phyloP scores from a whole-genome alignment of 352 stramenopile genomes.

The Halophytophthora polymorphica region DNA sequence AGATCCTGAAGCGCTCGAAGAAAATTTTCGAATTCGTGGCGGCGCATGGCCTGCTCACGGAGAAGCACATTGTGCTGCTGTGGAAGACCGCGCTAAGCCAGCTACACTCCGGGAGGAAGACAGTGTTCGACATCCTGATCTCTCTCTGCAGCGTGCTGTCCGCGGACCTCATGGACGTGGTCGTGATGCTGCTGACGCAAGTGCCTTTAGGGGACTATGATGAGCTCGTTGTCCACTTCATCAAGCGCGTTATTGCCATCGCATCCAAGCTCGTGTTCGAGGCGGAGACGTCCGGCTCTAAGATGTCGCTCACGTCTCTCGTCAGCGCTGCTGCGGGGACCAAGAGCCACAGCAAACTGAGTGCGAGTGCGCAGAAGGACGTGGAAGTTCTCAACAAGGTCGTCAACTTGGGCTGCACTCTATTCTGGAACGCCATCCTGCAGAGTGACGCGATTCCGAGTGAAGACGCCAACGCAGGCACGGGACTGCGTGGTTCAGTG shows the following conservation, averaged over 20 bases:
- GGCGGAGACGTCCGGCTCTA: conserved; percentile 56
- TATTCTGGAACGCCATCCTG: conserved; percentile 77
- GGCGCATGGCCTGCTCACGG: conserved; percentile 48
- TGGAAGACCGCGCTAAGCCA: conserved; percentile 75
- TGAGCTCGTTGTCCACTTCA: conserved; percentile 71
- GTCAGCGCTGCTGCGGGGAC: conserved; percentile 53
- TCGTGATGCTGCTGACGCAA: conserved; percentile 75
- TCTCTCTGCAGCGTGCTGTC: conserved; percentile 60
- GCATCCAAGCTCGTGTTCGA: conserved; percentile 70
- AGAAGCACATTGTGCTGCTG: conserved; percentile 67
- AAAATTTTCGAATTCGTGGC: conserved; percentile 70
- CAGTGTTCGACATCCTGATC: conserved; percentile 72
- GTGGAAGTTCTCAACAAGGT: conserved; percentile 73
- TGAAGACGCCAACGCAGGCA: conserved; percentile 2
- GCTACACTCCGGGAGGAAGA: conserved; percentile 63
- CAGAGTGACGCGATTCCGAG: conserved; percentile 24
- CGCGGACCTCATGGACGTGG: conserved; percentile 71
- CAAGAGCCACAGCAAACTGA: conserved; percentile 38
- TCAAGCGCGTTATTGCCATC: conserved; percentile 74
- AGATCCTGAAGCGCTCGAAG: conserved; percentile 77
- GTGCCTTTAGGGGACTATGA: conserved; percentile 70
- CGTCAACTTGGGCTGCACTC: conserved; percentile 62
- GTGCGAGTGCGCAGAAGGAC: conserved; percentile 54
- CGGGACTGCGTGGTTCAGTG: conserved; percentile 30
- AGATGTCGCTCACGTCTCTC: conserved; percentile 70